These are phyloP conservation scores for Phytophthora macrochlamydospora DNA, from an alignment of 352 stramenopile genomes.

Conservation along the genomic window DNA sequence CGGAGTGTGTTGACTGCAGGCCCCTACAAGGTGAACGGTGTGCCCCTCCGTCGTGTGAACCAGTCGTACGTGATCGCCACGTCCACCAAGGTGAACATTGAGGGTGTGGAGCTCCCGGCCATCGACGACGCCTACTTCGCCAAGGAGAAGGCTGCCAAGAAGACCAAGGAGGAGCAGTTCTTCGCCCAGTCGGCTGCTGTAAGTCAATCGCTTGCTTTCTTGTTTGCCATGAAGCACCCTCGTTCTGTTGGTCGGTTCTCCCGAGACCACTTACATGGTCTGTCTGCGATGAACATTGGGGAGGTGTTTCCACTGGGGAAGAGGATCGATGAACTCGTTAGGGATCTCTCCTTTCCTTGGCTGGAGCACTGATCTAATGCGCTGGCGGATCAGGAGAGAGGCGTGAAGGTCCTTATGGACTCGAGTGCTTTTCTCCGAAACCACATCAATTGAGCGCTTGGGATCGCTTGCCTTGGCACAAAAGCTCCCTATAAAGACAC, in stretches of 20 bases:
- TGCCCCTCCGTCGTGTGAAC: slow-evolving; percentile 98
- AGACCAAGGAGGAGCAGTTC: slow-evolving; percentile 97
- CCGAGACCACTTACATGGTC: slow-evolving; percentile 10
- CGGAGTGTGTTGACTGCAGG: slow-evolving; percentile 53
- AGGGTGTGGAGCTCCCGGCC: slow-evolving; percentile 90
- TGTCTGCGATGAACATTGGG: slow-evolving; percentile 2
- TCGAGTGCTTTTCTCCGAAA: slow-evolving; percentile 7
- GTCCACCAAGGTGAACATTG: slow-evolving; percentile 97
- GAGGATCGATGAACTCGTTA: slow-evolving; percentile 32
- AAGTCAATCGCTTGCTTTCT: slow-evolving; percentile 33
- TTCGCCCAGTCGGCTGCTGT: slow-evolving; percentile 92
- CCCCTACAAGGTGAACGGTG: slow-evolving; percentile 99
- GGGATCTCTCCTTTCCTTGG: slow-evolving; percentile 33
- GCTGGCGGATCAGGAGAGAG: slow-evolving; percentile 8
- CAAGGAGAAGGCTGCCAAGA: slow-evolving; percentile 90
- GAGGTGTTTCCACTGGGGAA: not conserved
- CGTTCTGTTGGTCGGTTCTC: slow-evolving; percentile 22
- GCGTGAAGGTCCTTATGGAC: not conserved
- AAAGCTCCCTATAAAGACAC: slow-evolving; percentile 81
- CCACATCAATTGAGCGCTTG: slow-evolving; percentile 78
- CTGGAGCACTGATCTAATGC: slow-evolving; percentile 5
- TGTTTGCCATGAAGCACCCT: slow-evolving; percentile 27
- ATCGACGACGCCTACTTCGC: slow-evolving; percentile 98
- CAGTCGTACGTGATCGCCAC: slow-evolving; percentile 99
- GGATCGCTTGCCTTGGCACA: slow-evolving; percentile 86